Percentiles rank a stretch among this genome's conserved stretches.
phyloP scores from a whole-genome alignment of 1,139 yeast species.

The Arxiozyma telluris region DNA sequence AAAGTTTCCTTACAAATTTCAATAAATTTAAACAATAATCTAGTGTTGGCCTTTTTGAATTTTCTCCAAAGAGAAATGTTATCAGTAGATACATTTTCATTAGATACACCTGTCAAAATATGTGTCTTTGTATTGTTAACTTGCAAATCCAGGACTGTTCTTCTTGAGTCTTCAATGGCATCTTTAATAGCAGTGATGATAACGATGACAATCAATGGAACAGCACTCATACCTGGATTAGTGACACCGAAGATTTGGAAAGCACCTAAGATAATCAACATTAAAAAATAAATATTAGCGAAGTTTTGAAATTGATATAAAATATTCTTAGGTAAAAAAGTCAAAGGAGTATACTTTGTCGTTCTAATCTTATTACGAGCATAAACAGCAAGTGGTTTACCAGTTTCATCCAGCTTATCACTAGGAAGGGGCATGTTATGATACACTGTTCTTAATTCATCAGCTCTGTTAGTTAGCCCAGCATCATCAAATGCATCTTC shows the following conservation, averaged over 20 bases:
- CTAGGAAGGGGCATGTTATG: slow-evolving; percentile 64
- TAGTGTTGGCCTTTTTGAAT: slow-evolving; percentile 46
- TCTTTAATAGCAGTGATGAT: slow-evolving; percentile 82
- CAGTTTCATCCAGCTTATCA: slow-evolving; percentile 51
- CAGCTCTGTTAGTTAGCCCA: slow-evolving; percentile 23
- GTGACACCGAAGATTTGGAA: slow-evolving; percentile 89
- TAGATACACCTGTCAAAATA: slow-evolving; percentile 57
- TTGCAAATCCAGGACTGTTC: slow-evolving; percentile 72
- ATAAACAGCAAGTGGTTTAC: slow-evolving; percentile 48
- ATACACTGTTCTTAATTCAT: slow-evolving; percentile 44
- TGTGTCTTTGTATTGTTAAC: slow-evolving; percentile 83
- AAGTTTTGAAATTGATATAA: slow-evolving; percentile 73
- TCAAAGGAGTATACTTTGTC: slow-evolving; percentile 84
- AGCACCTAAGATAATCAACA: slow-evolving; percentile 74
- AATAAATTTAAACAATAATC: slow-evolving; percentile 26
- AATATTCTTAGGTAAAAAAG: slow-evolving; percentile 81
- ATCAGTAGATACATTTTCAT: slow-evolving; percentile 66
- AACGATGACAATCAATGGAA: slow-evolving; percentile 89
- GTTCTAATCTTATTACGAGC: slow-evolving; percentile 91
- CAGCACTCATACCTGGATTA: slow-evolving; percentile 82
- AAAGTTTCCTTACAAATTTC: slow-evolving; percentile 30
- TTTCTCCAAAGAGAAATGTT: slow-evolving; percentile 50
- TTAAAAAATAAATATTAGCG: slow-evolving; percentile 81
- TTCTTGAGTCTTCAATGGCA: slow-evolving; percentile 86
- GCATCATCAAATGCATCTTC: slow-evolving; percentile 19